Evolutionary conservation across 1,284 basidiomycete genomes (phyloP).

Genomic region (Ceratobasidium sp.): DNA sequence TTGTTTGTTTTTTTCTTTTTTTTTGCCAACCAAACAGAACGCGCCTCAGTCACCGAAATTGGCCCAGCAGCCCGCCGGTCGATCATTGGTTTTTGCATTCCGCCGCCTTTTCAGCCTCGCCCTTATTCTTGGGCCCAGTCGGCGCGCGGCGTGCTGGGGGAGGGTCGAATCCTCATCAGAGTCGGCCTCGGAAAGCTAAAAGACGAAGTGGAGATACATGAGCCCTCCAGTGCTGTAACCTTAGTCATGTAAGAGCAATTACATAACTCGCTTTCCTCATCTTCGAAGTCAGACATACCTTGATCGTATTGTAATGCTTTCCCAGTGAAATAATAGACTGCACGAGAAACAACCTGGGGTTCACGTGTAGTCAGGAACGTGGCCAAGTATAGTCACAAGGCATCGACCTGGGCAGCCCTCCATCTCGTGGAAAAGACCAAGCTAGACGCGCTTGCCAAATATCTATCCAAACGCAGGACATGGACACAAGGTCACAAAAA

Average conservation of each 20-base stretch:
- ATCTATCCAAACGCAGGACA: conserved; percentile 14
- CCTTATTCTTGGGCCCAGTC: conserved; percentile 41
- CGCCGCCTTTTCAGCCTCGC: conserved; percentile 36
- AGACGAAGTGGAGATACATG: background rate
- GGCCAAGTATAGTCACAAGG: background rate
- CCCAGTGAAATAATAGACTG: conserved; percentile 96
- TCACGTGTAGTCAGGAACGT: background rate
- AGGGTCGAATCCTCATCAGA: conserved; percentile 15
- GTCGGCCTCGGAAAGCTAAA: background rate
- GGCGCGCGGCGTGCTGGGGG: conserved; percentile 22
- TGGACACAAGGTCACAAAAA: background rate
- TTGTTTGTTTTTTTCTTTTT: too few relatives aligned
- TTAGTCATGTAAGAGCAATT: background rate
- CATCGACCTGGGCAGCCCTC: conserved; percentile 32
- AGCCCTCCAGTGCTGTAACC: too few relatives aligned
- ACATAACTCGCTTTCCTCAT: conserved; percentile 56
- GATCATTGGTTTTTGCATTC: conserved; percentile 42
- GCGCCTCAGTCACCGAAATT: background rate
- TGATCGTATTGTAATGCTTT: conserved; percentile 93
- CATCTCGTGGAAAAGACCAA: conserved; percentile 39
- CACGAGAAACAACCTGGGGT: conserved; percentile 89
- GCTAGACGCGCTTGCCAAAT: conserved; percentile 41
- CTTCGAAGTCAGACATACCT: conserved; percentile 70
- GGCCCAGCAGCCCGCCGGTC: background rate
- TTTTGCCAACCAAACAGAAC: background rate